phyloP scores from a whole-genome alignment of 2,329 filamentous ascomycete species.

The Cladorrhinum sp. region DNA sequence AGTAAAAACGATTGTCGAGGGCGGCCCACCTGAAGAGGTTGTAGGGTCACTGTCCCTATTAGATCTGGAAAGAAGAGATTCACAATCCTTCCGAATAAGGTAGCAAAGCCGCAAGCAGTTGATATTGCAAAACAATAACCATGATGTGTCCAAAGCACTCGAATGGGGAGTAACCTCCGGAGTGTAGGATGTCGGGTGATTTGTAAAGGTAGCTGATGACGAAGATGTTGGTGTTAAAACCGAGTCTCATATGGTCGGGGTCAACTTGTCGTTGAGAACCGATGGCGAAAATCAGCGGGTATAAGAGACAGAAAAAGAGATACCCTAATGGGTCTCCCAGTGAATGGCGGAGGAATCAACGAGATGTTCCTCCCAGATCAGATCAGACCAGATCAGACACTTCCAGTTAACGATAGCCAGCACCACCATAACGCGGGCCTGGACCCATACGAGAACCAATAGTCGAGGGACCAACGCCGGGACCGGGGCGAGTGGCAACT shows the following conservation, averaged over 20 bases:
- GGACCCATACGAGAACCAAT: slow-evolving; percentile 57
- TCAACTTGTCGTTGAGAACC: slow-evolving; percentile 29
- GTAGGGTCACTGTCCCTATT: slow-evolving; percentile 25
- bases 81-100: slow-evolving; percentile 17
- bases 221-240: slow-evolving; percentile 35
- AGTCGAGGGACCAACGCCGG: slow-evolving; percentile 64
- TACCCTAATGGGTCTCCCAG: not conserved
- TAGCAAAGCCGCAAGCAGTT: slow-evolving; percentile 19
- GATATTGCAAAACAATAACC: slow-evolving; percentile 38
- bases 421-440: slow-evolving; percentile 55
- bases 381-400: not conserved
- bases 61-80: slow-evolving; percentile 28
- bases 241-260: slow-evolving; percentile 34
- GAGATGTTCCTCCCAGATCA: too few species aligned
- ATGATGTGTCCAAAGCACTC: slow-evolving; percentile 41
- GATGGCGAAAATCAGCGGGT: slow-evolving; percentile 25
- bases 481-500: slow-evolving; percentile 82
- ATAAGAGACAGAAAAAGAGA: slow-evolving; percentile 14
- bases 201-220: slow-evolving; percentile 37
- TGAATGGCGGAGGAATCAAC: too few species aligned
- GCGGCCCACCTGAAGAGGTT: slow-evolving; percentile 19
- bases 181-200: slow-evolving; percentile 40
- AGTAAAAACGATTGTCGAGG: slow-evolving; percentile 19
- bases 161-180: slow-evolving; percentile 36
- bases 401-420: slow-evolving; percentile 52